phyloP scores from a whole-genome alignment of 2,329 filamentous ascomycete genomes.

The Tolypocladium ophioglossoides region DNA sequence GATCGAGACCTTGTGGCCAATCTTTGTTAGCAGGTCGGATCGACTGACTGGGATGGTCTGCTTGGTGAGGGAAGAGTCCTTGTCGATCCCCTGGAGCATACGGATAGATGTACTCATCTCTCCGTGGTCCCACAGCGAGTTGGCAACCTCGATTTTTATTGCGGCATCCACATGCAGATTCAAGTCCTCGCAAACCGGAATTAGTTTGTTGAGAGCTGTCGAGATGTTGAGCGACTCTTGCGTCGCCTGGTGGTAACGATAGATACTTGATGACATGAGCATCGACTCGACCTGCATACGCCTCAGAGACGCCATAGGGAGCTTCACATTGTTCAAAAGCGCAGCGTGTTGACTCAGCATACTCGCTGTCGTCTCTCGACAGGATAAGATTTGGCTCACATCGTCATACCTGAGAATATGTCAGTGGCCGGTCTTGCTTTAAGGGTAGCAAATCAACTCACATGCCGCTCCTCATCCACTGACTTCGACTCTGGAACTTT shows the following conservation, averaged over 20 bases:
- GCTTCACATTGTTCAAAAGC: conserved; percentile 48
- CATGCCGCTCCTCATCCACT: conserved; percentile 78
- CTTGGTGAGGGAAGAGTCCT: conserved; percentile 46
- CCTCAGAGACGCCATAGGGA: conserved; percentile 54
- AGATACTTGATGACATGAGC: conserved; percentile 62
- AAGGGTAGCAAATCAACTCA: conserved; percentile 28
- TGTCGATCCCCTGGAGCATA: conserved; percentile 68
- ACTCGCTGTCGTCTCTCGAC: conserved; percentile 72
- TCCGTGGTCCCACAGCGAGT: conserved; percentile 87
- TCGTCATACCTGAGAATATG: conserved; percentile 52
- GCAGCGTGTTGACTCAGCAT: conserved; percentile 61
- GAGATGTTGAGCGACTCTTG: conserved; percentile 84
- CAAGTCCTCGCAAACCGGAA: conserved; percentile 56
- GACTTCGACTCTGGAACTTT: conserved; percentile 53
- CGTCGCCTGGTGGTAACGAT: conserved; percentile 67
- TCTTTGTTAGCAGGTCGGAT: conserved; percentile 73
- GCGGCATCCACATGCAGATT: conserved; percentile 68
- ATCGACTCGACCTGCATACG: conserved; percentile 69
- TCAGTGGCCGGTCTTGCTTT: conserved; percentile 3
- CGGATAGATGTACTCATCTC: conserved; percentile 82
- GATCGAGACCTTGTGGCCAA: conserved; percentile 81
- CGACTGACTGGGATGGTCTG: conserved; percentile 64
- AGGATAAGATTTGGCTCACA: conserved; percentile 70
- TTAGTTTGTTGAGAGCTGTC: conserved; percentile 70
- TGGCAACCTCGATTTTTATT: conserved; percentile 73